A percentile compares a stretch with the other conserved stretches of the same genome.
Conservation (phyloP, 768 basidiomycete species). For the Collybiopsis confluens region DNA sequence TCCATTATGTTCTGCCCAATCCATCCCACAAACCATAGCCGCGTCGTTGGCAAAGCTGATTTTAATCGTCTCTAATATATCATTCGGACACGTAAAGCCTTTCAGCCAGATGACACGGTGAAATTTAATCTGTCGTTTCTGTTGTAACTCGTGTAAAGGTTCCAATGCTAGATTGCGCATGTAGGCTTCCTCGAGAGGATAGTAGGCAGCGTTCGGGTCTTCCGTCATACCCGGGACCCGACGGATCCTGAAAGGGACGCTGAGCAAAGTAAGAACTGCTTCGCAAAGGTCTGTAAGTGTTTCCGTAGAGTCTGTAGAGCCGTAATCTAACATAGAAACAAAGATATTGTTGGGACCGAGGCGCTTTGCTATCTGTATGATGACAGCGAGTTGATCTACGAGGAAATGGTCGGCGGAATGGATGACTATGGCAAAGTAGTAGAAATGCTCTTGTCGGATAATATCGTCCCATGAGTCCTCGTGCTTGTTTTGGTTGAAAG, state of each 20-base stretch:
- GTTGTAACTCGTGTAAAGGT: constrained; percentile 78
- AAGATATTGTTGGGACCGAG: constrained; percentile 89
- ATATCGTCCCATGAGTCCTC: constrained; percentile 90
- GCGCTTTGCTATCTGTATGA: constrained; percentile 90
- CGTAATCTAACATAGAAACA: constrained; percentile 97
- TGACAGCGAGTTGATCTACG: constrained; percentile 96
- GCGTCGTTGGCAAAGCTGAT: constrained; percentile 89
- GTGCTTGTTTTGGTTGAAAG: constrained; percentile 87
- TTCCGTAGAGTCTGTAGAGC: constrained; percentile 91
- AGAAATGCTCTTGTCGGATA: constrained; percentile 75
- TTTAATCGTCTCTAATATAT: constrained; percentile 93
- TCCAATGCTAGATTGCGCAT: constrained; percentile 91
- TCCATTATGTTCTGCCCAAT: constrained; percentile 97
- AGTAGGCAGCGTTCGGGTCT: constrained; percentile 86
- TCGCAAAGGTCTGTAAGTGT: constrained; percentile 94
- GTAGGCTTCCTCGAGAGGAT: constrained; percentile 92
- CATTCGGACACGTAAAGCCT: constrained; percentile 98
- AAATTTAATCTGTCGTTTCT: constrained; percentile 78
- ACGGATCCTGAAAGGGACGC: constrained; percentile 89
- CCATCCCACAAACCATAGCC: constrained; percentile 99
- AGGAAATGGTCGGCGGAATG: constrained; percentile 99
- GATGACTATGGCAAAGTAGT: constrained; percentile 92
- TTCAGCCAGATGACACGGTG: constrained; percentile 95
- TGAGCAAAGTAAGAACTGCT: constrained; percentile 88
- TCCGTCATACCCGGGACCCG: constrained; percentile 91